These are phyloP conservation scores for Aspergillus ustus DNA, from an alignment of 2,329 filamentous ascomycete genomes.

Conservation along the genomic window DNA sequence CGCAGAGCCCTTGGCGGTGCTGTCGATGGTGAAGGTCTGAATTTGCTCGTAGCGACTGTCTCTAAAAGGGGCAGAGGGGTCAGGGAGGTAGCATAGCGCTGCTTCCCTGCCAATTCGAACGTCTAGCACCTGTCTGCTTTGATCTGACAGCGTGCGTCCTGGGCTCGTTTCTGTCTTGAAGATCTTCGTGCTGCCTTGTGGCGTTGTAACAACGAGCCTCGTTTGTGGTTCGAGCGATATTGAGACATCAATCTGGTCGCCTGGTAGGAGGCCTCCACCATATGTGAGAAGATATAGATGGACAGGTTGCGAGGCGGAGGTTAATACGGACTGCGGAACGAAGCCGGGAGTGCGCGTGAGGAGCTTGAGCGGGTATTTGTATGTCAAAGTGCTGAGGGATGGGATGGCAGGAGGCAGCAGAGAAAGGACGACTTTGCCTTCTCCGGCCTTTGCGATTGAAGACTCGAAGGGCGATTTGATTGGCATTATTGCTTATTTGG, in stretches of 20 bases:
- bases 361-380: conserved; percentile 94
- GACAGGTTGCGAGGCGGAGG: conserved; percentile 58
- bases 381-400: conserved; percentile 74
- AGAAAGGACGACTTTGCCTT: conserved; percentile 76
- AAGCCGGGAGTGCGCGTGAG: conserved; percentile 75
- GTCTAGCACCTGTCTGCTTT: conserved; percentile 55
- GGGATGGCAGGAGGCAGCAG: conserved; percentile 73
- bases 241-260: conserved; percentile 77
- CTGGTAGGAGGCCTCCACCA: conserved; percentile 88
- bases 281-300: conserved; percentile 92
- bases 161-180: conserved; percentile 73
- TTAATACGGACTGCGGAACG: conserved; percentile 53
- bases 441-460: conserved; percentile 74
- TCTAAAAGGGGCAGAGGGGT: conserved; percentile 90
- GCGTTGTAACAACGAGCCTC: conserved; percentile 65
- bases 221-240: conserved; percentile 68
- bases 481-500: conserved; percentile 29
- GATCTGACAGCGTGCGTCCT: conserved; percentile 32
- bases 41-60: conserved; percentile 81
- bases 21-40: conserved; percentile 72
- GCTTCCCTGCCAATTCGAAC: conserved; percentile 54
- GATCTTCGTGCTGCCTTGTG: conserved; percentile 88
- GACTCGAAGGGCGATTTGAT: conserved; percentile 73
- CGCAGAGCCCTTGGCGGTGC: conserved; percentile 40
- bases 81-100: conserved; percentile 72